Evolutionary conservation across 257 asterid genomes (phyloP).

Genomic region (Schizonepeta tenuifolia): DNA sequence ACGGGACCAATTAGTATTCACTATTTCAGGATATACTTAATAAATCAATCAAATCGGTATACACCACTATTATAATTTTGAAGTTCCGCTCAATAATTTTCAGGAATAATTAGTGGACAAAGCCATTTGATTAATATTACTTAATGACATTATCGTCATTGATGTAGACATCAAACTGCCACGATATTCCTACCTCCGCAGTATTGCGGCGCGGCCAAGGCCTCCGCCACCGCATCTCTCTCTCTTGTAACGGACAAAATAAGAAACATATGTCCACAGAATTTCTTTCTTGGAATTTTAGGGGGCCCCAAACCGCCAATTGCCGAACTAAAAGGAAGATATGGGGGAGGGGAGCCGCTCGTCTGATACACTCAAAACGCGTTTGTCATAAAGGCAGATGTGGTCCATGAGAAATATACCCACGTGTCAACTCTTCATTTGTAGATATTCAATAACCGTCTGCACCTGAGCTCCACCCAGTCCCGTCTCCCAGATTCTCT

Average conservation of each 20-base stretch:
- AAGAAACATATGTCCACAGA: slow-evolving; percentile 10
- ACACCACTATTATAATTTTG: too few species aligned
- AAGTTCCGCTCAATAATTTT: background rate
- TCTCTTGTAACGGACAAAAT: slow-evolving; percentile 10
- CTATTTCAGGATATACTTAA: too few species aligned
- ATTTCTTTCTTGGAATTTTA: slow-evolving; percentile 22
- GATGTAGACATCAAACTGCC: slow-evolving; percentile 44
- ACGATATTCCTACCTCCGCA: slow-evolving; percentile 3
- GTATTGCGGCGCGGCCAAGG: slow-evolving; percentile 31
- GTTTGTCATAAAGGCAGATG: slow-evolving; percentile 28
- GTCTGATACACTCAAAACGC: slow-evolving; percentile 47
- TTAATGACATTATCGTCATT: slow-evolving; percentile 20
- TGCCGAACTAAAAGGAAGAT: slow-evolving; percentile 33
- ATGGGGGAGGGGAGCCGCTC: background rate
- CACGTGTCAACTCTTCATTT: slow-evolving; percentile 25
- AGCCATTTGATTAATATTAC: background rate
- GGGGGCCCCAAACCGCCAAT: slow-evolving; percentile 32
- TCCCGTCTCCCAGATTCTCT: slow-evolving; percentile 21
- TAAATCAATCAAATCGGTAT: too few species aligned
- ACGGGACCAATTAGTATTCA: too few species aligned
- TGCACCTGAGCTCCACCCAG: slow-evolving; percentile 35
- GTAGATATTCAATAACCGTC: background rate
- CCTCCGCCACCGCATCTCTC: slow-evolving; percentile 25
- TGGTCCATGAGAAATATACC: slow-evolving; percentile 17
- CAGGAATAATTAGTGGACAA: slow-evolving; percentile 6